These are phyloP conservation scores for Baorangia bicolor DNA, from an alignment of 768 basidiomycete species.

Conservation along the genomic window DNA sequence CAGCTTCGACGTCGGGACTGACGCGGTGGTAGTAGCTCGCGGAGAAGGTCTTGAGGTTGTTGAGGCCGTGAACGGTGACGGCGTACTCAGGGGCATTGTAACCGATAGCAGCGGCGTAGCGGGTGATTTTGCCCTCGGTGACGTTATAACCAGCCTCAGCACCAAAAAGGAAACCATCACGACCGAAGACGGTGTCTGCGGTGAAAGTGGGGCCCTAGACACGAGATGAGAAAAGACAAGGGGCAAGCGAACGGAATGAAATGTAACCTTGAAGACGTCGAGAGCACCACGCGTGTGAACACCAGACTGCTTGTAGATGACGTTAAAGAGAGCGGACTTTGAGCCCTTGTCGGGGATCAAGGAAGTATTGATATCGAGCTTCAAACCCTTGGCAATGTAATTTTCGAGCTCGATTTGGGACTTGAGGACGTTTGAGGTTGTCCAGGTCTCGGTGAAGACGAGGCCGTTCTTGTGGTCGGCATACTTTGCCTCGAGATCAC, in stretches of 20 bases:
- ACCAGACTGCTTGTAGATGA: constrained; percentile 94
- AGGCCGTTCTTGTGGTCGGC: constrained; percentile 88
- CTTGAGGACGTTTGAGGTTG: constrained; percentile 89
- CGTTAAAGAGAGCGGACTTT: constrained; percentile 81
- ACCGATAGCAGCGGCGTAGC: constrained; percentile 89
- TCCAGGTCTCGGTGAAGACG: constrained; percentile 94
- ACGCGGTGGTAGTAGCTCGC: constrained; percentile 99
- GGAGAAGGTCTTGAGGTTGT: constrained; percentile 90
- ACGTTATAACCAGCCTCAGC: constrained; percentile 97
- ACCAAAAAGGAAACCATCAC: constrained; percentile 96
- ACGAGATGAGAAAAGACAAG: background rate
- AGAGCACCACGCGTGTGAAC: constrained; percentile 88
- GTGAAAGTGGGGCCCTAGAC: constrained; percentile 93
- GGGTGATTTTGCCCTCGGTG: constrained; percentile 86
- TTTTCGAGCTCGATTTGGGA: constrained; percentile 94
- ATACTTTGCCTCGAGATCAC: constrained; percentile 97
- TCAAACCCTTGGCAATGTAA: constrained; percentile 95
- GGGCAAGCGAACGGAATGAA: background rate
- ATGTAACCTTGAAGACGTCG: constrained; percentile 88
- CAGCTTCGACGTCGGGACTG: constrained; percentile 86
- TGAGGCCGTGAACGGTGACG: constrained; percentile 89
- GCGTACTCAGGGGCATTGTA: constrained; percentile 97
- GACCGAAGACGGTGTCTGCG: constrained; percentile 91
- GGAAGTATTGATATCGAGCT: constrained; percentile 84
- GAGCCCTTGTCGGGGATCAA: constrained; percentile 84